Base-by-base conservation (phyloP, 352 stramenopile genomes). In the Globisporangium okanoganense region DNA sequence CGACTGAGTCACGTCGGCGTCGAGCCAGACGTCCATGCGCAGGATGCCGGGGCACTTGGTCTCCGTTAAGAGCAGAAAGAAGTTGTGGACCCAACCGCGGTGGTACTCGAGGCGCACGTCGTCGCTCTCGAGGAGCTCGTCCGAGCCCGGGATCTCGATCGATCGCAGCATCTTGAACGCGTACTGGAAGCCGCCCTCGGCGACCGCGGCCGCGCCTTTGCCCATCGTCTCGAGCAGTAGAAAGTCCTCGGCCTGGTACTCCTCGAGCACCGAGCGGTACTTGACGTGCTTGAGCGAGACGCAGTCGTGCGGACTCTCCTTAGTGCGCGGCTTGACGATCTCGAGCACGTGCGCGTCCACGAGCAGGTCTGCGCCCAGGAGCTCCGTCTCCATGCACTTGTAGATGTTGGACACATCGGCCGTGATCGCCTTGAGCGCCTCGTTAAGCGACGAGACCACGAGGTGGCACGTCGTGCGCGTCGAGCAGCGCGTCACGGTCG, bases 201-300 rank as follows among this genome's bases (percentile, higher is more conserved):
- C 75, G 53, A 86, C 68, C 2, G 81, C 22, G 3, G 29, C 49
- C 16, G 29, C 69, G 9, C 76, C 78, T 5, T 73, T 71, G 33
- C 81, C 77, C 4, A 67, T 66, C 1, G 81, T 82, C 58, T 90
- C 81, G 40, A 88, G 69, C 29, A 90, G 59, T 10, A 90, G 55
- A 33, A 87, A 87, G 49, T 90, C 81, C 52, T 90, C 81, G 20
- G 73, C 76, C 22, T 81, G 69, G 33, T 66, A 67, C 16, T 79
- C 79, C 58, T 85, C 74, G 20, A 87, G 62, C 20, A 87, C 69
- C 20, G 77, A 87, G 10, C 69, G 73, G 67, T 90, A 88, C 55
- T 84, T 88, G 67, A 88, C 77, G 60, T 90, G 81, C 67, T 94
- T 94, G 64, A 91, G 71, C 2, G 78, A 73, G 22, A 94, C 70